phyloP scores from a whole-genome alignment of 768 basidiomycete genomes.

The Suillus spraguei region DNA sequence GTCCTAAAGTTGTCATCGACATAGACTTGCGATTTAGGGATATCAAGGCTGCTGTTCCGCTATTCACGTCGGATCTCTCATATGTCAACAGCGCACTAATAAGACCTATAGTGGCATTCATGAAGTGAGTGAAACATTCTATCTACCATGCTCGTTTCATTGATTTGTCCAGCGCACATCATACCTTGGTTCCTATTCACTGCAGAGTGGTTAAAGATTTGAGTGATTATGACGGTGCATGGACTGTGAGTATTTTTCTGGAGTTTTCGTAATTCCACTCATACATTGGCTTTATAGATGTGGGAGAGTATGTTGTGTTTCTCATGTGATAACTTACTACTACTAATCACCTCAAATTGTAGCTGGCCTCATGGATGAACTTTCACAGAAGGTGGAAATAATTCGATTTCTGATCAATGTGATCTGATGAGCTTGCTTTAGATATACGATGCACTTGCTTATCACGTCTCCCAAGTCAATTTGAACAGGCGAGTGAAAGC shows the following conservation, averaged over 20 bases:
- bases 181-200: slow-evolving; percentile 91
- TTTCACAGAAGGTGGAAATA: slow-evolving; percentile 67
- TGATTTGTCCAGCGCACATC: slow-evolving; percentile 68
- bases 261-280: slow-evolving; percentile 11
- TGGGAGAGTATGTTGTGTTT: slow-evolving; percentile 79
- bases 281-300: slow-evolving; percentile 52
- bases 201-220: slow-evolving; percentile 86
- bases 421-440: slow-evolving; percentile 27
- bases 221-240: slow-evolving; percentile 91
- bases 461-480: slow-evolving; percentile 91
- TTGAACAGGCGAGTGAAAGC: slow-evolving; percentile 88
- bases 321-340: not conserved
- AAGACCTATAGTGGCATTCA: slow-evolving; percentile 96
- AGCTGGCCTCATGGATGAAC: slow-evolving; percentile 93
- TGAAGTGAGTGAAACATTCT: slow-evolving; percentile 68
- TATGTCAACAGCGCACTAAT: slow-evolving; percentile 93
- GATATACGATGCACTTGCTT: slow-evolving; percentile 91
- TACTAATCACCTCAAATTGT: slow-evolving; percentile 19
- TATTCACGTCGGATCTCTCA: slow-evolving; percentile 86
- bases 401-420: not conserved
- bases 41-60: slow-evolving; percentile 91
- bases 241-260: slow-evolving; percentile 69
- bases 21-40: slow-evolving; percentile 95
- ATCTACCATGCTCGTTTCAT: not conserved
- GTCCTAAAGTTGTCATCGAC: slow-evolving; percentile 72